A percentile compares a stretch with the other conserved stretches of the same genome.
Evolutionary conservation across 495 filamentous ascomycete genomes (phyloP).

Genomic region (Podospora conica): DNA sequence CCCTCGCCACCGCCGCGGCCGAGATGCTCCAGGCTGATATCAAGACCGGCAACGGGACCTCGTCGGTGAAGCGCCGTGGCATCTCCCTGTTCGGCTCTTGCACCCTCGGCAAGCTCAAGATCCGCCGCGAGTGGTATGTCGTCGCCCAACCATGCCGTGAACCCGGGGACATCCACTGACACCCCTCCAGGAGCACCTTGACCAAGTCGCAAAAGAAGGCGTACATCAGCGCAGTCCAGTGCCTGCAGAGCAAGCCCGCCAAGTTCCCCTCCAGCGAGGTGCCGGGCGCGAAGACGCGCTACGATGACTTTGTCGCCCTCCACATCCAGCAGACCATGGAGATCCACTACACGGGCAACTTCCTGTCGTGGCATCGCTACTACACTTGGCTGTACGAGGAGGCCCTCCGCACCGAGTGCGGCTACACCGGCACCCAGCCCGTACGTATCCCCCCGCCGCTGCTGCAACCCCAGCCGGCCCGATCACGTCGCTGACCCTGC

Average conservation of each 20-base stretch:
- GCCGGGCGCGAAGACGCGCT: slow-evolving; percentile 38
- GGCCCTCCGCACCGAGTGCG: slow-evolving; percentile 63
- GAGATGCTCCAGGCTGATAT: background rate
- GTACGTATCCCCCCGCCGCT: background rate
- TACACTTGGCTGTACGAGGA: slow-evolving; percentile 59
- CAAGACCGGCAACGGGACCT: background rate
- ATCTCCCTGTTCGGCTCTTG: background rate
- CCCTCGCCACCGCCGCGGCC: background rate
- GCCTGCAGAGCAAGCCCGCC: slow-evolving; percentile 47
- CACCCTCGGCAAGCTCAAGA: slow-evolving; percentile 8
- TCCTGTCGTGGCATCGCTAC: slow-evolving; percentile 66
- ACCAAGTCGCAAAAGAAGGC: slow-evolving; percentile 37
- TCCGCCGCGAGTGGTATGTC: slow-evolving; percentile 8
- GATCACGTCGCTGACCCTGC: background rate
- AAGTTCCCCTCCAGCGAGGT: slow-evolving; percentile 27
- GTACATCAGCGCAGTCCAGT: slow-evolving; percentile 59
- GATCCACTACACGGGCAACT: slow-evolving; percentile 60
- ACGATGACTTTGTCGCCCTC: slow-evolving; percentile 62
- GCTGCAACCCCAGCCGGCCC: background rate
- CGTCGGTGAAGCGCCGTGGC: background rate
- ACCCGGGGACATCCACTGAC: background rate
- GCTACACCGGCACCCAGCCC: slow-evolving; percentile 53
- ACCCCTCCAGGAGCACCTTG: slow-evolving; percentile 35
- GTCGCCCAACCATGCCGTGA: background rate
- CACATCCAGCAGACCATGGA: slow-evolving; percentile 59